Evolutionary conservation across 2,329 filamentous ascomycete species (phyloP).

Genomic region (Trichoderma sp.): DNA sequence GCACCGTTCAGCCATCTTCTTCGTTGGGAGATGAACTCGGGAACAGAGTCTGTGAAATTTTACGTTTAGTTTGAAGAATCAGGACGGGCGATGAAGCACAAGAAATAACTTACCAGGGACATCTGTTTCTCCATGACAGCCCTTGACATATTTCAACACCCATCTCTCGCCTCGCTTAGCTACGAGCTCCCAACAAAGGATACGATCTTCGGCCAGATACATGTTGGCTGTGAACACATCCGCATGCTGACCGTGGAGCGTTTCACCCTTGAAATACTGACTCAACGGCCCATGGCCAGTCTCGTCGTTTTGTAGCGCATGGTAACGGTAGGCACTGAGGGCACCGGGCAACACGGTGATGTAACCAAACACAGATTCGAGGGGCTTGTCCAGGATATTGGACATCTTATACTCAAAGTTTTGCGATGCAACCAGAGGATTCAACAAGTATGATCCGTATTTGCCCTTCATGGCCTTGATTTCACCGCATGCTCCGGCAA

Average conservation of each 20-base stretch:
- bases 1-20: conserved; percentile 97
- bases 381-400: conserved; percentile 95
- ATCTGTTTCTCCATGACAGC: conserved; percentile 94
- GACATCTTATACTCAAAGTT: conserved; percentile 99
- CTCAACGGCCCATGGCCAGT: conserved; percentile 92
- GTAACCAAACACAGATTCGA: conserved; percentile 97
- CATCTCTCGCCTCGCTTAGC: conserved; percentile 92
- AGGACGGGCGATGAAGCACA: background rate
- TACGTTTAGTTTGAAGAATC: conserved; percentile 28
- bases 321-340: conserved; percentile 91
- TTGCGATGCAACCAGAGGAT: conserved; percentile 92
- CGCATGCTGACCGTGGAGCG: conserved; percentile 89
- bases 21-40: conserved; percentile 95
- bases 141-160: conserved; percentile 98
- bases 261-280: conserved; percentile 99
- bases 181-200: conserved; percentile 91
- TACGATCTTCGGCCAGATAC: conserved; percentile 88
- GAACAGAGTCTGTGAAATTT: conserved; percentile 67
- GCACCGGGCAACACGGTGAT: conserved; percentile 96
- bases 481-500: conserved; percentile 93
- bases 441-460: conserved; percentile 77
- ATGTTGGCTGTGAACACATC: conserved; percentile 98
- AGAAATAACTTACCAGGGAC: conserved; percentile 70
- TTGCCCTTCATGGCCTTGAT: conserved; percentile 97
- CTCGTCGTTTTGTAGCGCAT: conserved; percentile 93